Evolutionary conservation across 2,329 filamentous ascomycete species (phyloP), one percentile per base, ranked within the genome.

Genomic region (Ceratocystiopsis sp.): DNA sequence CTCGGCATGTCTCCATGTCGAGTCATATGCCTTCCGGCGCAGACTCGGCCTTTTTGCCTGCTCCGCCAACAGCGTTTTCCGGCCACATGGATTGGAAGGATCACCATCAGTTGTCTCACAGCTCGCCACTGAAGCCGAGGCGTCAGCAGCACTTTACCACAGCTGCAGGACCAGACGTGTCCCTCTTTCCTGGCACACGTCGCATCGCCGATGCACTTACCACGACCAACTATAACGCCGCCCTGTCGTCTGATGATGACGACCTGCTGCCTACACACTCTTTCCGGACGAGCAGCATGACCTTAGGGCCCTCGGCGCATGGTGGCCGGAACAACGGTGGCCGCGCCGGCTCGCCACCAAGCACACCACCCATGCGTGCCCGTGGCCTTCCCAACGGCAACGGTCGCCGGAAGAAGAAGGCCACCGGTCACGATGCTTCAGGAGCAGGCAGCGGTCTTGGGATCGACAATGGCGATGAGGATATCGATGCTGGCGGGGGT

Each of bases 121-220:
- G 86, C 5, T 95, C 87, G 5, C 89, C 89, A 19, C 78, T 84
- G 54, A 84, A 89, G 62, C 73, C 78, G 50, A 75, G 76, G 52
- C 77, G 80, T 53, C 78, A 82, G 55, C 70, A 78, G 52, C 77
- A 81, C 59, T 89, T 87, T 53, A 80, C 78, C 38, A 81, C 76
- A 17, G 72, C 75, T 15, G 73, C 74, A 42, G 75, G 79, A 5
- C 80, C 82, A 1, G 76, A 80, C 49, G 68, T 89, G 36, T 86
- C 84, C 41, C 87, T 93, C 57, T 84, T 85, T 57, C 78, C 78
- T 25, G 75, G 80, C 47, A 71, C 75, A 41, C 75, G 77, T 42
- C 78, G 77, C 41, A 70, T 85, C 47, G 73, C 78, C 33, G 75
- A 80, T 46, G 70, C 76, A 44, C 66, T 75, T 50, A 60, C 70